phyloP scores from a whole-genome alignment of 208 protist genomes.

The Acanthamoeba royreba region DNA sequence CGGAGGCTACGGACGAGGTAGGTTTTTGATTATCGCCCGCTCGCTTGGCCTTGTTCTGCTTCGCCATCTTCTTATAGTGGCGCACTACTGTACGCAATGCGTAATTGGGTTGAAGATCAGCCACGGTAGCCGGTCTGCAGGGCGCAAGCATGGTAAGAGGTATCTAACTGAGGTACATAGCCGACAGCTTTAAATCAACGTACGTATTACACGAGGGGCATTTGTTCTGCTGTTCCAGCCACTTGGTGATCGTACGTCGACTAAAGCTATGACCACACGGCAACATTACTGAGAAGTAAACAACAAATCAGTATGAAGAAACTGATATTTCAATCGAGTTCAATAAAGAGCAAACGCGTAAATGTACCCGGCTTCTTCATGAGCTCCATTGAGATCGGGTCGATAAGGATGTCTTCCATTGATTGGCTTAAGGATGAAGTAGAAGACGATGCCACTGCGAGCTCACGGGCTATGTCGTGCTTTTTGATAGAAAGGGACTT shows the following conservation, averaged over 20 bases:
- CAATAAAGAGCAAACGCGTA: neutral
- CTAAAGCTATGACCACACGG: constrained; percentile 23
- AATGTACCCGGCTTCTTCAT: neutral
- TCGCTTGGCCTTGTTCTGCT: too few species aligned
- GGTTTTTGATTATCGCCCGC: too few species aligned
- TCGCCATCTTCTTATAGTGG: neutral
- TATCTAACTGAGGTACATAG: neutral
- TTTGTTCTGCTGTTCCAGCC: neutral
- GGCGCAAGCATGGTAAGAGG: neutral
- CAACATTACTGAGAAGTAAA: neutral
- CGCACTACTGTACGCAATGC: neutral
- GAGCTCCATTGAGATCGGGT: constrained; percentile 29
- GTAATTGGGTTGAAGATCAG: neutral
- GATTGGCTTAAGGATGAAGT: neutral
- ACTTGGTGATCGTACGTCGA: neutral
- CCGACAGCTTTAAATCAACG: neutral
- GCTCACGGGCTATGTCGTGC: neutral
- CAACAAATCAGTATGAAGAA: neutral
- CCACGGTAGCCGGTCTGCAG: neutral
- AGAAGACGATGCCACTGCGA: too few species aligned
- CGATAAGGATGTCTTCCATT: neutral
- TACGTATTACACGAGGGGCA: neutral
- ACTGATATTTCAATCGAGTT: neutral
- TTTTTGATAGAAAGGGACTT: neutral
- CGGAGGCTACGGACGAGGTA: too few species aligned